phyloP scores from a whole-genome alignment of 2,329 filamentous ascomycete species.

The Zasmidium angulare region DNA sequence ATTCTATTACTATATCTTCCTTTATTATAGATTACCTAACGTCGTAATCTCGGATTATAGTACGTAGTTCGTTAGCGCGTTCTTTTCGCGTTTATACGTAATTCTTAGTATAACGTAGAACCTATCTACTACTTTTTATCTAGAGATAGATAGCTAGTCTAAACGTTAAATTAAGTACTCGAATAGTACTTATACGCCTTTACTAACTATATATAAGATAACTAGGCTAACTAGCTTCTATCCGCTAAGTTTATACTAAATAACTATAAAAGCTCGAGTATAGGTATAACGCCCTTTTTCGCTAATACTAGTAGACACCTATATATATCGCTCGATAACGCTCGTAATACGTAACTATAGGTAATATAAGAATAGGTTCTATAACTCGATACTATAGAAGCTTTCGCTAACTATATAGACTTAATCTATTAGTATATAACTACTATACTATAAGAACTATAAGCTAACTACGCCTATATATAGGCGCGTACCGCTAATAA shows the following conservation, averaged over 20 bases:
- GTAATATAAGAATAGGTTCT: too few relatives aligned
- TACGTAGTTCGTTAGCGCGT: background rate
- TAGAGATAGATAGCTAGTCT: background rate
- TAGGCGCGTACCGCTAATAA: too few relatives aligned
- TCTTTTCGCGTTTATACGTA: background rate
- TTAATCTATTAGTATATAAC: too few relatives aligned
- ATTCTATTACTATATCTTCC: background rate
- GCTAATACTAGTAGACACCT: background rate
- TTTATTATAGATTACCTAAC: background rate
- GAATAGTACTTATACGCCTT: background rate
- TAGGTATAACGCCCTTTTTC: background rate
- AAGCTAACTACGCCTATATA: too few relatives aligned
- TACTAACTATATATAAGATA: background rate
- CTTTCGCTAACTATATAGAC: too few relatives aligned
- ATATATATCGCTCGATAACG: background rate
- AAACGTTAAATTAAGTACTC: background rate
- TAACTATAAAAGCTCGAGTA: background rate
- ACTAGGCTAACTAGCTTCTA: background rate
- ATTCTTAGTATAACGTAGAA: background rate
- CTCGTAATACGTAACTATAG: too few relatives aligned
- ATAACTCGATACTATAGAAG: too few relatives aligned
- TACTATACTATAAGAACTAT: too few relatives aligned
- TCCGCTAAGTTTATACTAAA: background rate
- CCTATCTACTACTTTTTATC: background rate
- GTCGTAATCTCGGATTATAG: background rate